phyloP scores from a whole-genome alignment of 805 yeast species.

The Yarrowia sp. region DNA sequence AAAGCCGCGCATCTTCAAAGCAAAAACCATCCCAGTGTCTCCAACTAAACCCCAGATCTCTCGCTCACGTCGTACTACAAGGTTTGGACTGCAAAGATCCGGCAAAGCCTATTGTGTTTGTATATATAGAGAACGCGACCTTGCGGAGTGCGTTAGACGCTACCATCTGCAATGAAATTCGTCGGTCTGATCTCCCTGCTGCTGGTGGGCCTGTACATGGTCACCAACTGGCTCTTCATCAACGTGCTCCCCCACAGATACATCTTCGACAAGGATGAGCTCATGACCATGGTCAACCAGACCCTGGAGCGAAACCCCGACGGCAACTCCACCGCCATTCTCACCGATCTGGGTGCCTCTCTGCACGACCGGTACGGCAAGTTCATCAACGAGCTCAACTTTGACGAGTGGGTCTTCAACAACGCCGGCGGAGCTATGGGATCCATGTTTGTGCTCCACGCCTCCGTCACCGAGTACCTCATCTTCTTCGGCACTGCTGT shows the following conservation, averaged over 20 bases:
- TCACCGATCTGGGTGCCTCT: conserved; percentile 58
- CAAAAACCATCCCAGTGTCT: too few relatives aligned
- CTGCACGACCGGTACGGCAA: conserved; percentile 69
- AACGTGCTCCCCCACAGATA: conserved; percentile 60
- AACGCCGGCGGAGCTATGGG: conserved; percentile 98
- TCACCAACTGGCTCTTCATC: conserved; percentile 33
- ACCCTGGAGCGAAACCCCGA: conserved; percentile 40
- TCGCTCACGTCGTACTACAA: conserved; percentile 12
- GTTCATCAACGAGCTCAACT: conserved; percentile 64
- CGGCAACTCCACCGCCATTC: conserved; percentile 55
- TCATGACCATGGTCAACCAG: conserved; percentile 60
- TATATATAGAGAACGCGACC: conserved; percentile 3
- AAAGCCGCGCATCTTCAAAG: too few relatives aligned
- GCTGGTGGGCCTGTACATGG: conserved; percentile 30
- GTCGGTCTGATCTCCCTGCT: conserved; percentile 30
- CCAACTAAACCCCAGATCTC: neutral
- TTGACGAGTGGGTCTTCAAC: conserved; percentile 91
- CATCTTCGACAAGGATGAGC: conserved; percentile 63
- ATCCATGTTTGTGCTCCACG: conserved; percentile 90
- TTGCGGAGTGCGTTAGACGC: neutral
- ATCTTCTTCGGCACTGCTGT: conserved; percentile 90
- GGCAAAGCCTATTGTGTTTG: neutral
- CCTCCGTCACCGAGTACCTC: conserved; percentile 88
- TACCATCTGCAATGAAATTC: conserved; percentile 28
- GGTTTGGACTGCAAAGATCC: too few relatives aligned